A percentile compares a stretch with the other conserved stretches of the same genome.
Evolutionary conservation across 2,329 filamentous ascomycete genomes (phyloP).

Genomic region (Fusarium oxysporum): DNA sequence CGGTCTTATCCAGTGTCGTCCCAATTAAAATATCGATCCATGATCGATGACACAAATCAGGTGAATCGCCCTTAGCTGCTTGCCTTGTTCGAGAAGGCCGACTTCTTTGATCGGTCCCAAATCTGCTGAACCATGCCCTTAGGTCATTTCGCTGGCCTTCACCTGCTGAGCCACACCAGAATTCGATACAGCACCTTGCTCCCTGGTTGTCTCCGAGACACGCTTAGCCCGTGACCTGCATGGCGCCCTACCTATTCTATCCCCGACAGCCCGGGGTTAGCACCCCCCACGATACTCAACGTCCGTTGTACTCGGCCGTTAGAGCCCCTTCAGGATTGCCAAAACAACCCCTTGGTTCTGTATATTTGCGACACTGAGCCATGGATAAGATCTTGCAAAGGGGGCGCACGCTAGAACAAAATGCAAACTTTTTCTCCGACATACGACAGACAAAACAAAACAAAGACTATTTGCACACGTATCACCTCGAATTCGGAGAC

Average conservation of each 20-base stretch:
- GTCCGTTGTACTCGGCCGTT: slow-evolving; percentile 34
- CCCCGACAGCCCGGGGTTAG: slow-evolving; percentile 28
- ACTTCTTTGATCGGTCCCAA: slow-evolving; percentile 22
- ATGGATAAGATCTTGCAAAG: neutral
- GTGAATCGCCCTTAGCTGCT: slow-evolving; percentile 9
- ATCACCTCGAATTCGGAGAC: slow-evolving; percentile 8
- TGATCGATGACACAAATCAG: slow-evolving; percentile 12
- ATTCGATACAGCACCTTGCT: slow-evolving; percentile 37
- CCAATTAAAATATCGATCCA: slow-evolving; percentile 1
- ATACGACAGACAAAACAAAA: slow-evolving; percentile 11
- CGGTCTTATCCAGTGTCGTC: slow-evolving; percentile 1
- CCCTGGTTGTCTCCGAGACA: slow-evolving; percentile 40
- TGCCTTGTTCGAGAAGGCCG: slow-evolving; percentile 33
- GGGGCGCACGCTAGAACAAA: neutral
- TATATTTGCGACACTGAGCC: slow-evolving; percentile 21
- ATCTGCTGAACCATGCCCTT: slow-evolving; percentile 1
- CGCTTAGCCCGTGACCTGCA: slow-evolving; percentile 38
- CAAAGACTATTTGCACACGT: slow-evolving; percentile 6
- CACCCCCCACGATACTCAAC: slow-evolving; percentile 30
- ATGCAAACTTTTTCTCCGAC: slow-evolving; percentile 18
- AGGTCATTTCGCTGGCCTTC: slow-evolving; percentile 3
- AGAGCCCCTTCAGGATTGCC: slow-evolving; percentile 38
- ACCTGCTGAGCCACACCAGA: slow-evolving; percentile 42
- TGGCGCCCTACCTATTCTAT: slow-evolving; percentile 26
- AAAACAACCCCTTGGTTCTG: slow-evolving; percentile 35